Base-by-base conservation (phyloP, 1,284 basidiomycete species). In the Hypsizygus ulmarius region DNA sequence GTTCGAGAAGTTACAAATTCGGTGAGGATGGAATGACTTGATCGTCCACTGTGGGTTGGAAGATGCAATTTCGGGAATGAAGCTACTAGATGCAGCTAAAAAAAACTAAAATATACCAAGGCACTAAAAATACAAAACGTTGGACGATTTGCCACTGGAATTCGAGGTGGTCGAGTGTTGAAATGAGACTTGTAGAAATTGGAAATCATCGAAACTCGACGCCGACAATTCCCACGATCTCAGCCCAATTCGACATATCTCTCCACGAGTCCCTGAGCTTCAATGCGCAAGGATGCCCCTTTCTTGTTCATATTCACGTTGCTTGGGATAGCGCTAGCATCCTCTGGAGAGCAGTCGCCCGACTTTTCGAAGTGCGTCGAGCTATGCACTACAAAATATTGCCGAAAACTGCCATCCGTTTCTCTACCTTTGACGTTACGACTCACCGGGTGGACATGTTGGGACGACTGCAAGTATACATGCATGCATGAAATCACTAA, bases 401-500 rank as follows among this genome's bases (percentile, higher is more conserved):
- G 73, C 51, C 56, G 62, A 41, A 53, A 63, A 6, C 55, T 49
- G 41, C 58, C 60, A 21, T 42, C 59, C 6, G 39, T 53, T 36
- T 50, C 68, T 41, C 62, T 80, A 50, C 62, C 79, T 39, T 54
- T 81, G 45, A 49, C 72, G 16, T 65, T 87, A 45, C 75, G 72
- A 34, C 54, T 85, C 55, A 88, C 75, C 53, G 78, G 64, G 54
- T 88, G 78, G 96, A 81, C 87, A 14, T 97, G 95, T 68, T 60
- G 67, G 10, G 91, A 92, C 59, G 79, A 97, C 66, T 98, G 95
- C 77, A 83, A 82, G 62, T 98, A 99, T 63, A 69, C 70, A 14
- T 99, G 96, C 71, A 90, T 89, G 75, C 93, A 97, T 61, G 66
- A 74, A 42, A 76, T 96, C 46, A 97, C 93, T 11, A 76, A 83